These are phyloP conservation scores for Antrodiella citrinella DNA, from an alignment of 768 basidiomycete species.

Conservation along the genomic window DNA sequence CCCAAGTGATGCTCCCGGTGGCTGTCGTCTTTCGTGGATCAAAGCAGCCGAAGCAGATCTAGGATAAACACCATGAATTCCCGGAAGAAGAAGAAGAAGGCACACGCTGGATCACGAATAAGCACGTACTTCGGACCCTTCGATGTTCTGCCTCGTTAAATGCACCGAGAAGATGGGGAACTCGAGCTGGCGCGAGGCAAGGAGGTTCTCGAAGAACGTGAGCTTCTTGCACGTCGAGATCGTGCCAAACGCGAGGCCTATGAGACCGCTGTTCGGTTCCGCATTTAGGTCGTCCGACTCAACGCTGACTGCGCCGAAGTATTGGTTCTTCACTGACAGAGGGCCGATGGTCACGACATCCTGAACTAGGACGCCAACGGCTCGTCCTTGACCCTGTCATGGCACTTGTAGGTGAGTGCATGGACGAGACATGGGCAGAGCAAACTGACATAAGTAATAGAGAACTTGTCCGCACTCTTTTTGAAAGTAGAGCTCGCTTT, in stretches of 20 bases:
- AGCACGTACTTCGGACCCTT: slow-evolving; percentile 40
- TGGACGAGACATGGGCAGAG: too few relatives aligned
- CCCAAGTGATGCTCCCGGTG: slow-evolving; percentile 29
- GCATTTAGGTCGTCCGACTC: slow-evolving; percentile 42
- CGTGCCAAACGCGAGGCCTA: slow-evolving; percentile 55
- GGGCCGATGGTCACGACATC: slow-evolving; percentile 45
- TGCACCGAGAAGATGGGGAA: slow-evolving; percentile 53
- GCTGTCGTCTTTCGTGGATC: slow-evolving; percentile 31
- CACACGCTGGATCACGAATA: not conserved
- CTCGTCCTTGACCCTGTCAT: slow-evolving; percentile 48
- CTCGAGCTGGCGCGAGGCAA: slow-evolving; percentile 31
- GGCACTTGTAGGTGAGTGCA: too few relatives aligned
- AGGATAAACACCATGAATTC: not conserved
- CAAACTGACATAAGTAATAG: slow-evolving; percentile 36
- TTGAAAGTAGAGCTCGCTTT: slow-evolving; percentile 34
- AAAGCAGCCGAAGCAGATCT: slow-evolving; percentile 37
- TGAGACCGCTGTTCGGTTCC: slow-evolving; percentile 47
- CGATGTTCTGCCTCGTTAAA: slow-evolving; percentile 30
- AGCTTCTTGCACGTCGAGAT: slow-evolving; percentile 38
- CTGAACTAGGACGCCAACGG: slow-evolving; percentile 37
- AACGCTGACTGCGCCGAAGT: slow-evolving; percentile 44
- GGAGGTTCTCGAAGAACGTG: slow-evolving; percentile 61
- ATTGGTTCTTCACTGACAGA: slow-evolving; percentile 37
- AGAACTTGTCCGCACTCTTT: slow-evolving; percentile 24
- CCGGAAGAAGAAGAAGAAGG: too few relatives aligned